Percentiles rank a stretch among this genome's conserved stretches.
These are phyloP conservation scores for Botrytis pseudocinerea DNA, from an alignment of 2,329 filamentous ascomycete species.

Conservation along the genomic window DNA sequence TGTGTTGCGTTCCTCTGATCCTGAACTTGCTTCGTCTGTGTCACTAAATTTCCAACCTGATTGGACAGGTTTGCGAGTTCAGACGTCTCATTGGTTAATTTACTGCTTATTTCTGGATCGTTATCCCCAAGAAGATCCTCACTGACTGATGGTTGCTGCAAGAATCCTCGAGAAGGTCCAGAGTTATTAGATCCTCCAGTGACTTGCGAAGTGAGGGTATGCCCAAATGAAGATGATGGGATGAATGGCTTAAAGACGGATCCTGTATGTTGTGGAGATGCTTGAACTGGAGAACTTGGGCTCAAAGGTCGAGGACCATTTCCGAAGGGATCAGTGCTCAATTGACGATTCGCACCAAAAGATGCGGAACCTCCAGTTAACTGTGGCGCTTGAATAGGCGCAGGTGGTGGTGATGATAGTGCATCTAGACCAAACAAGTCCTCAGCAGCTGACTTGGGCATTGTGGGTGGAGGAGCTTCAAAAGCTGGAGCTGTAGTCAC, in stretches of 20 bases:
- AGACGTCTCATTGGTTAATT: conserved; percentile 82
- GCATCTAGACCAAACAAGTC: conserved; percentile 92
- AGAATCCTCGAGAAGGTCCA: conserved; percentile 43
- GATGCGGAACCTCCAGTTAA: conserved; percentile 72
- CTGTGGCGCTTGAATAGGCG: conserved; percentile 59
- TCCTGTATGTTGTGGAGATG: conserved; percentile 39
- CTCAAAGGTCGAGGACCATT: conserved; percentile 41
- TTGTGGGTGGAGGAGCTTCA: conserved; percentile 46
- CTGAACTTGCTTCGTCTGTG: conserved; percentile 92
- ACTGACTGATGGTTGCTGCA: conserved; percentile 51
- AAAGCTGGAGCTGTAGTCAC: conserved; percentile 48
- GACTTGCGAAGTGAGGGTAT: conserved; percentile 72
- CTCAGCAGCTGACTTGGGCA: conserved; percentile 80
- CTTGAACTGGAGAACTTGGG: conserved; percentile 36
- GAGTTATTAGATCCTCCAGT: conserved; percentile 60
- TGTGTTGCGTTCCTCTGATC: conserved; percentile 77
- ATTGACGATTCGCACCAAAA: conserved; percentile 49
- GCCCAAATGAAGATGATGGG: conserved; percentile 89
- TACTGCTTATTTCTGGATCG: conserved; percentile 85
- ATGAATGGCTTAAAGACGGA: conserved; percentile 80
- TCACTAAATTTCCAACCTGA: conserved; percentile 86
- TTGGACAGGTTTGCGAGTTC: conserved; percentile 96
- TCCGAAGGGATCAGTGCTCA: conserved; percentile 44
- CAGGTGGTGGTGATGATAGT: conserved; percentile 50
- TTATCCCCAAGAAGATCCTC: conserved; percentile 91